Evolutionary conservation across 2,329 filamentous ascomycete genomes (phyloP).

Genomic region (Fusarium sp.): DNA sequence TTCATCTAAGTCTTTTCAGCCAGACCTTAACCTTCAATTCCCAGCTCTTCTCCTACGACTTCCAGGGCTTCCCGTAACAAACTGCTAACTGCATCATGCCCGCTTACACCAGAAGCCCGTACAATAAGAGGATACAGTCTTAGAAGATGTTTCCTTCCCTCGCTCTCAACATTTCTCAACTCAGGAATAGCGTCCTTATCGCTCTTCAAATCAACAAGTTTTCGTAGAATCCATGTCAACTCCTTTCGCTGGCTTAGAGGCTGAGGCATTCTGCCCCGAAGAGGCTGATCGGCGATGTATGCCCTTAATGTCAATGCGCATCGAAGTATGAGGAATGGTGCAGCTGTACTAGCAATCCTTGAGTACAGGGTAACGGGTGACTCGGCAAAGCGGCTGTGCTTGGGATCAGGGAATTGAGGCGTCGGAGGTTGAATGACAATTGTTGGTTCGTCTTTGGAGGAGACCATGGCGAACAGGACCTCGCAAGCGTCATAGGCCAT

Average conservation of each 20-base stretch:
- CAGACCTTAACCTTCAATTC: slow-evolving; percentile 22
- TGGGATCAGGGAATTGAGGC: slow-evolving; percentile 53
- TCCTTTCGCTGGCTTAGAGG: slow-evolving; percentile 84
- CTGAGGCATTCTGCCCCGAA: slow-evolving; percentile 89
- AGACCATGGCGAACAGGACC: slow-evolving; percentile 78
- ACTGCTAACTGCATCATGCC: slow-evolving; percentile 69
- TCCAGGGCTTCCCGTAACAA: slow-evolving; percentile 70
- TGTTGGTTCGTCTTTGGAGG: slow-evolving; percentile 54
- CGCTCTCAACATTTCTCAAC: slow-evolving; percentile 61
- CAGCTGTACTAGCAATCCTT: slow-evolving; percentile 77
- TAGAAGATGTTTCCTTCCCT: slow-evolving; percentile 78
- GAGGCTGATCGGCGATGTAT: slow-evolving; percentile 90
- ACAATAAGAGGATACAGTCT: slow-evolving; percentile 83
- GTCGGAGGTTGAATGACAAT: slow-evolving; percentile 57
- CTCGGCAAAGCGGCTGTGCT: slow-evolving; percentile 28
- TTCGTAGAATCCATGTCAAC: slow-evolving; percentile 75
- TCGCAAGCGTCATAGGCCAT: slow-evolving; percentile 86
- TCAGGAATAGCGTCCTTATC: slow-evolving; percentile 76
- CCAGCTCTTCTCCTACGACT: slow-evolving; percentile 67
- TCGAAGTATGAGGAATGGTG: slow-evolving; percentile 85
- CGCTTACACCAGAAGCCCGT: slow-evolving; percentile 66
- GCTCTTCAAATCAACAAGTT: slow-evolving; percentile 74
- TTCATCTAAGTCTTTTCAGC: background rate
- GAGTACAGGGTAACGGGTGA: slow-evolving; percentile 54
- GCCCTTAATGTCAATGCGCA: slow-evolving; percentile 82